These are phyloP conservation scores for Inga leiocalycina DNA, from an alignment of 306 rosid species.

Conservation along the genomic window DNA sequence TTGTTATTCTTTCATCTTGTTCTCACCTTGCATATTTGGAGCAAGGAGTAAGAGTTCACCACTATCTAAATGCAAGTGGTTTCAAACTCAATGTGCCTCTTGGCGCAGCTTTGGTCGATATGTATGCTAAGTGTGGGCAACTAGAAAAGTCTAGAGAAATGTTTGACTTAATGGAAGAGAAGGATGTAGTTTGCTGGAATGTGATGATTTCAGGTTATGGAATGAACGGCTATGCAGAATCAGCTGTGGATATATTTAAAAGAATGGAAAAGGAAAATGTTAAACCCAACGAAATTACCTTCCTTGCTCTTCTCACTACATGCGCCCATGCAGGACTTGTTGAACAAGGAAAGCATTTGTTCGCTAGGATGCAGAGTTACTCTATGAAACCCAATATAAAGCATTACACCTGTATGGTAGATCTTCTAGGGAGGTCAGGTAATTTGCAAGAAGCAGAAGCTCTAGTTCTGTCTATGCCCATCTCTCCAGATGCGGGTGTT, in stretches of 20 bases:
- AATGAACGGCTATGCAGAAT: slow-evolving; percentile 62
- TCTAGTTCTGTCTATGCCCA: slow-evolving; percentile 74
- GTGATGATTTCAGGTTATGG: slow-evolving; percentile 79
- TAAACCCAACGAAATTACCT: slow-evolving; percentile 66
- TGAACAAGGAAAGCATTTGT: slow-evolving; percentile 67
- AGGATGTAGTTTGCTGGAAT: slow-evolving; percentile 74
- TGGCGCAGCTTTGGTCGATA: slow-evolving; percentile 74
- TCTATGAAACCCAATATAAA: slow-evolving; percentile 59
- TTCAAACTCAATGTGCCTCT: slow-evolving; percentile 57
- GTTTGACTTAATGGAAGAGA: slow-evolving; percentile 60
- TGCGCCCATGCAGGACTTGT: slow-evolving; percentile 71
- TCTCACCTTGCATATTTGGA: slow-evolving; percentile 67
- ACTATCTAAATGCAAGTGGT: slow-evolving; percentile 47
- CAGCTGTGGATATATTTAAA: slow-evolving; percentile 56
- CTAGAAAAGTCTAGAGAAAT: slow-evolving; percentile 60
- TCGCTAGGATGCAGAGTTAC: slow-evolving; percentile 55
- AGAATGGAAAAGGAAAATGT: slow-evolving; percentile 64
- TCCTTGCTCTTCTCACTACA: slow-evolving; percentile 78
- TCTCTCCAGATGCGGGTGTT: slow-evolving; percentile 69
- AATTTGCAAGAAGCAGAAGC: slow-evolving; percentile 72
- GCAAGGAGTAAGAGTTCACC: slow-evolving; percentile 58
- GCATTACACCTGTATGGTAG: slow-evolving; percentile 89
- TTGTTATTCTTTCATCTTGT: slow-evolving; percentile 66
- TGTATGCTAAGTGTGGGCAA: slow-evolving; percentile 83
- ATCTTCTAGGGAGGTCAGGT: slow-evolving; percentile 74